These are phyloP conservation scores for Ogataea corticis DNA, from an alignment of 805 yeast species.

Conservation along the genomic window DNA sequence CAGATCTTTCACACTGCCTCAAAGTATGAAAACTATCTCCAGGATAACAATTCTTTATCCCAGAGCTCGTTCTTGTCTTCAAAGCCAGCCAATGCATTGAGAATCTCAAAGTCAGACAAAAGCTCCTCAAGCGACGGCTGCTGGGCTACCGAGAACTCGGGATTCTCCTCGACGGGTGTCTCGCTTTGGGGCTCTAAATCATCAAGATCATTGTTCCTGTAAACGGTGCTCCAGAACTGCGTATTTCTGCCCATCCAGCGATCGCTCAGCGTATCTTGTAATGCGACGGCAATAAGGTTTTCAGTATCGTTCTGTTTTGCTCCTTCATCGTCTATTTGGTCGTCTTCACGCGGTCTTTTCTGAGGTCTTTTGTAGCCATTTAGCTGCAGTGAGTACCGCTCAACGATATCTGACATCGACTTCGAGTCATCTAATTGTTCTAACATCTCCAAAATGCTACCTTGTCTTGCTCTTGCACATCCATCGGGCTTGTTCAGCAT, in stretches of 20 bases:
- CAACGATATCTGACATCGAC: conserved; percentile 6
- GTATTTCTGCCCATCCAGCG: too few relatives aligned
- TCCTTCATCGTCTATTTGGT: too few relatives aligned
- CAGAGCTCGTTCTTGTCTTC: conserved; percentile 11
- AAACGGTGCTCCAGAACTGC: too few relatives aligned
- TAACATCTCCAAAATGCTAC: conserved; percentile 46
- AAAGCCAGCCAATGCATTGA: conserved; percentile 13
- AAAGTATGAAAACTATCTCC: conserved; percentile 1
- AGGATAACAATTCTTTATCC: conserved; percentile 12
- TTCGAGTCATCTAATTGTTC: conserved; percentile 6
- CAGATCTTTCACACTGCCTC: conserved; percentile 1
- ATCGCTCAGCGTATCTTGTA: too few relatives aligned
- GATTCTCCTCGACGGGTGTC: not conserved
- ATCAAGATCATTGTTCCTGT: too few relatives aligned
- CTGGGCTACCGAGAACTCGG: not conserved
- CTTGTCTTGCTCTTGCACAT: conserved; percentile 67
- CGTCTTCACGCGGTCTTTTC: not conserved
- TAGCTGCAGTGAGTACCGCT: conserved; percentile 2
- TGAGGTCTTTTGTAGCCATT: not conserved
- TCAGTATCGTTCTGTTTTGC: too few relatives aligned
- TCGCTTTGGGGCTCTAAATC: too few relatives aligned
- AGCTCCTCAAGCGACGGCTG: conserved; percentile 16
- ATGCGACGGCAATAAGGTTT: too few relatives aligned
- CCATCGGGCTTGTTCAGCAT: conserved; percentile 69
- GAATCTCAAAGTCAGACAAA: conserved; percentile 17